phyloP scores from a whole-genome alignment of 768 basidiomycete species.

The Pleurotus cornucopiae region DNA sequence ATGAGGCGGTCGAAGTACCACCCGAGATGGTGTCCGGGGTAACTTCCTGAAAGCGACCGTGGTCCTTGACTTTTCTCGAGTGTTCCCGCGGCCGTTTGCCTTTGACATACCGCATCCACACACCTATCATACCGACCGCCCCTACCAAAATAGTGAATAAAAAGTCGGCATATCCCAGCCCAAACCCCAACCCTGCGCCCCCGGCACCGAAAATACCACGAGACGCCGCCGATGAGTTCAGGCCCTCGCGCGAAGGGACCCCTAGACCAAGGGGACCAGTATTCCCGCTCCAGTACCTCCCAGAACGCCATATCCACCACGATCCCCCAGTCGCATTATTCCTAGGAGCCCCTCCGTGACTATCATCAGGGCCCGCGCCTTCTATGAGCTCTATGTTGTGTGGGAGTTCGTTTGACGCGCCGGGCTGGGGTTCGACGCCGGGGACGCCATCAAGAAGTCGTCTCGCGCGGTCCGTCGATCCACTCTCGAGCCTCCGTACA shows the following conservation, averaged over 20 bases:
- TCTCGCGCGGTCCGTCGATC: slow-evolving; percentile 40
- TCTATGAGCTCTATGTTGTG: not conserved
- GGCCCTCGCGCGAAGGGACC: not conserved
- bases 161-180: not conserved
- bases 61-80: not conserved
- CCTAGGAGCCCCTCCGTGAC: not conserved
- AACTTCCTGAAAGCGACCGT: not conserved
- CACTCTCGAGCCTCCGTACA: slow-evolving; percentile 48
- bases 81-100: not conserved
- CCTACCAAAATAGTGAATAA: not conserved
- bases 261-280: not conserved
- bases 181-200: not conserved
- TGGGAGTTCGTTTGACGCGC: not conserved
- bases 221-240: not conserved
- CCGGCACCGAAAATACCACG: not conserved
- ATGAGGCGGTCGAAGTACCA: not conserved
- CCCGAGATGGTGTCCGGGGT: not conserved
- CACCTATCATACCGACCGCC: not conserved
- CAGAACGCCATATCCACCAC: slow-evolving; percentile 2
- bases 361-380: not conserved
- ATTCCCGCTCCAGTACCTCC: slow-evolving; percentile 5
- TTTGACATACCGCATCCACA: slow-evolving; percentile 1
- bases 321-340: not conserved
- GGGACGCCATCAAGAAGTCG: slow-evolving; percentile 61
- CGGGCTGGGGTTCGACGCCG: slow-evolving; percentile 20